A percentile compares a stretch with the other conserved stretches of the same genome.
Evolutionary conservation across 2,329 filamentous ascomycete species (phyloP).

Genomic region (Neoscytalidium dimidiatum): DNA sequence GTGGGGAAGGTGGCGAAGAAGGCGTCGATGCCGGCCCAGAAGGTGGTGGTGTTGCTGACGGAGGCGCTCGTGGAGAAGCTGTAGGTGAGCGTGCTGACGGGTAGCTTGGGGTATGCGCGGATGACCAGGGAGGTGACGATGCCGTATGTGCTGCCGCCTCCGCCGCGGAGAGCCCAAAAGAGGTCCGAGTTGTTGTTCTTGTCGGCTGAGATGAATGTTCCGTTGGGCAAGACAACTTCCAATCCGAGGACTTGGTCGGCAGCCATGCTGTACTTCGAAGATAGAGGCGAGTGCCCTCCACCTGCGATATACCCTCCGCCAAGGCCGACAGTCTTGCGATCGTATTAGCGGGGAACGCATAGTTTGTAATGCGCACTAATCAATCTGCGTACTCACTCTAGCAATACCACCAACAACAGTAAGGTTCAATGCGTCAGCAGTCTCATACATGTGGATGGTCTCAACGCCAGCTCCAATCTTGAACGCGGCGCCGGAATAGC

Average conservation of each 20-base stretch:
- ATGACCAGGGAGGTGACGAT: slow-evolving; percentile 37
- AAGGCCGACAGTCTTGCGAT: slow-evolving; percentile 33
- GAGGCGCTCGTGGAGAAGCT: neutral
- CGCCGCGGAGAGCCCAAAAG: slow-evolving; percentile 38
- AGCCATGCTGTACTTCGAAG: slow-evolving; percentile 39
- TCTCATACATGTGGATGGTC: slow-evolving; percentile 31
- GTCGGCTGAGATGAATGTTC: slow-evolving; percentile 29
- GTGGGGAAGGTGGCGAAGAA: neutral
- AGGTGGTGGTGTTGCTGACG: neutral
- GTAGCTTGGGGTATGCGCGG: slow-evolving; percentile 34
- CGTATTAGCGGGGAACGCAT: slow-evolving; percentile 5
- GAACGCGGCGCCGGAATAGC: slow-evolving; percentile 26
- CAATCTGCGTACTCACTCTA: neutral
- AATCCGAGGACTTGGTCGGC: slow-evolving; percentile 35
- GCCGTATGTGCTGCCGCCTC: slow-evolving; percentile 35
- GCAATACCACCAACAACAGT: slow-evolving; percentile 38
- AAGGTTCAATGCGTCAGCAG: slow-evolving; percentile 42
- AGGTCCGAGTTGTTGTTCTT: slow-evolving; percentile 32
- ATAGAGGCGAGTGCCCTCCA: slow-evolving; percentile 30
- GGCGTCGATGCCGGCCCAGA: neutral
- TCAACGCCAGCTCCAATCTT: slow-evolving; percentile 34
- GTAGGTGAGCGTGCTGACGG: slow-evolving; percentile 12
- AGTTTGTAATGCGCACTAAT: neutral
- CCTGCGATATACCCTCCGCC: slow-evolving; percentile 35
- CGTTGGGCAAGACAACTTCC: slow-evolving; percentile 35